Base-by-base conservation (phyloP, 1,139 yeast genomes). In the Candida sp. region DNA sequence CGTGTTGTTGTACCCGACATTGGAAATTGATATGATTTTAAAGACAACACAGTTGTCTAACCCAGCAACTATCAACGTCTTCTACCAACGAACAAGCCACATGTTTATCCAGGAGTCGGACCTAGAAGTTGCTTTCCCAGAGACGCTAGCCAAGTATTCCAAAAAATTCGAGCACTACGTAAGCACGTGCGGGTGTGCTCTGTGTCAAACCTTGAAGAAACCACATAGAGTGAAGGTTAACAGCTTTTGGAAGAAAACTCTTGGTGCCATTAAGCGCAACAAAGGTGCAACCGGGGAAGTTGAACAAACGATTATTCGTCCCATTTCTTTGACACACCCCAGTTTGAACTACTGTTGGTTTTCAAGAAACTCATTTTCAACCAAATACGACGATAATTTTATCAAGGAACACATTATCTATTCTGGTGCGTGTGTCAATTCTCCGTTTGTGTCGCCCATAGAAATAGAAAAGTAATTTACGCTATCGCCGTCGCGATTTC, bases 271-370 rank as follows among this genome's bases (percentile, higher is more conserved):
- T 7, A 38, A n/a, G 8, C 11, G 42, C 6, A 38, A 7, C 7
- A 25, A n/a, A 4, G n/a, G 6, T 5, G n/a, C 17, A 25, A n/a
- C 6, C 6, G 32, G n/a, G n/a, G 31, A 4, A n/a, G 17, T 17
- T 17, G 17, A 17, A 17, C 17, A 17, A 17, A 17, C 17, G 17
- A 17, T 17, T 25, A 25, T 23, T 37, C n/a, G 12, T 5, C 27
- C 41, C 11, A 38, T 38, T 5, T 26, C 42, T 6, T 38, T 38
- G 30, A 40, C 33, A 7, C 34, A 40, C 22, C 43, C 43, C 8
- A 40, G 43, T 40, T 5, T 27, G 22, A 40, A 28, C 17, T 40
- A 40, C 30, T 40, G 43, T 17, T 40, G 43, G 43, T 40, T 28
- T 28, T 28, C 43, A 28, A 9, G 25, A 8, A 7, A 26, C 27